A percentile compares a stretch with the other conserved stretches of the same genome.
These are phyloP conservation scores for Metschnikowia orientalis DNA, from an alignment of 805 yeast genomes.

Conservation along the genomic window DNA sequence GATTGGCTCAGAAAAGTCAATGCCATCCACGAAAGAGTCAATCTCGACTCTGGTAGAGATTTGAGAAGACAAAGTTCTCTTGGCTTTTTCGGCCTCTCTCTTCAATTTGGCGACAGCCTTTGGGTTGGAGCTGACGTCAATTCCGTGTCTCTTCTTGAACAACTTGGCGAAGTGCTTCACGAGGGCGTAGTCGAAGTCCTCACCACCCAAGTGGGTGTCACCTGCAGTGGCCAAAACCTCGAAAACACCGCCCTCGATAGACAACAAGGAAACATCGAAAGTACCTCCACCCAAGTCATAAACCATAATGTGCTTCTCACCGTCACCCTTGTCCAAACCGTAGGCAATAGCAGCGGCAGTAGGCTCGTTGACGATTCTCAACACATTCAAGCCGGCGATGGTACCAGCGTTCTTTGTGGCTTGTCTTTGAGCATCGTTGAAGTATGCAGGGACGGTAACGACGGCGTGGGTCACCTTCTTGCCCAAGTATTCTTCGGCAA, in stretches of 20 bases:
- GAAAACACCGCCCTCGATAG: conserved; percentile 21
- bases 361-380: conserved; percentile 22
- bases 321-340: conserved; percentile 25
- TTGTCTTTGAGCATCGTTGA: conserved; percentile 22
- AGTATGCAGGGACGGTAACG: conserved; percentile 22
- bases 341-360: conserved; percentile 27
- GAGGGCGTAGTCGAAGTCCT: conserved; percentile 20
- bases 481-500: conserved; percentile 22
- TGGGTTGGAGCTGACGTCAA: conserved; percentile 17
- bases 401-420: conserved; percentile 23
- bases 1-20: conserved; percentile 21
- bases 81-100: conserved; percentile 23
- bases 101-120: conserved; percentile 22
- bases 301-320: conserved; percentile 20
- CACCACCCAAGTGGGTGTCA: conserved; percentile 24
- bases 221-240: conserved; percentile 39
- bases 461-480: conserved; percentile 22
- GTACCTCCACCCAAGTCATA: conserved; percentile 24
- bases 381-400: conserved; percentile 20
- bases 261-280: conserved; percentile 23
- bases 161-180: conserved; percentile 18
- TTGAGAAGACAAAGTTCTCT: conserved; percentile 22
- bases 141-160: conserved; percentile 19
- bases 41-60: conserved; percentile 19
- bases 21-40: conserved; percentile 20